phyloP scores from a whole-genome alignment of 1,139 yeast species.

The Blastobotrys proliferans region DNA sequence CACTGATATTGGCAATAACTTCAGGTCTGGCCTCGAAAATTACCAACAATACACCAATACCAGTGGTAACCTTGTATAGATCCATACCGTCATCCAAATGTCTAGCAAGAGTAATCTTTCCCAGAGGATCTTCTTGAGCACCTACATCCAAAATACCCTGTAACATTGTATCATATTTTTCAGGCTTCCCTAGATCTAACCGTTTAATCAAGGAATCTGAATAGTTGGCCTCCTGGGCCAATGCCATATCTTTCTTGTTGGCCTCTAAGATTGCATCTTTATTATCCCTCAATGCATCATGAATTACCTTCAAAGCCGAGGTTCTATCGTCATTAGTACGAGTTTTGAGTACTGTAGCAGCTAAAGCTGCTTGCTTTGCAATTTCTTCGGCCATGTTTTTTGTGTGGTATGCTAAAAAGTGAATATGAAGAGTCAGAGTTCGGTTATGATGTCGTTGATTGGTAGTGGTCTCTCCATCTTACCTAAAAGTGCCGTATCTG shows the following conservation, averaged over 20 bases:
- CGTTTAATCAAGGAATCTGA: conserved; percentile 73
- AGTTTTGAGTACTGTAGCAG: conserved; percentile 78
- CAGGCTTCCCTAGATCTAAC: conserved; percentile 73
- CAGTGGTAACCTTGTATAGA: conserved; percentile 79
- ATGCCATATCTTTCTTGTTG: conserved; percentile 67
- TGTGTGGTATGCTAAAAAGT: background rate
- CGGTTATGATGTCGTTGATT: no score
- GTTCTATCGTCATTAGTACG: conserved; percentile 70
- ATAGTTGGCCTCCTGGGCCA: conserved; percentile 56
- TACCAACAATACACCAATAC: conserved; percentile 88
- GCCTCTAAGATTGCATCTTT: conserved; percentile 66
- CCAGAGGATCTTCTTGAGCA: conserved; percentile 82
- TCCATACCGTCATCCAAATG: conserved; percentile 84
- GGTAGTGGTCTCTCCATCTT: no score
- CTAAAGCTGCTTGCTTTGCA: conserved; percentile 72
- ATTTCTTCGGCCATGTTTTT: conserved; percentile 58
- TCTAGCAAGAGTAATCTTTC: conserved; percentile 74
- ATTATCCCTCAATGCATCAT: conserved; percentile 56
- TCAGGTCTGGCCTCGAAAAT: conserved; percentile 98
- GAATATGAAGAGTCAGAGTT: no score
- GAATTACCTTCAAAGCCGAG: conserved; percentile 63
- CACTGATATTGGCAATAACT: conserved; percentile 95
- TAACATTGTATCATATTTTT: conserved; percentile 88
- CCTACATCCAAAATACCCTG: conserved; percentile 94
- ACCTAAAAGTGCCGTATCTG: no score